These are phyloP conservation scores for Cladosporium sp. DNA, from an alignment of 2,329 filamentous ascomycete species.

Conservation along the genomic window DNA sequence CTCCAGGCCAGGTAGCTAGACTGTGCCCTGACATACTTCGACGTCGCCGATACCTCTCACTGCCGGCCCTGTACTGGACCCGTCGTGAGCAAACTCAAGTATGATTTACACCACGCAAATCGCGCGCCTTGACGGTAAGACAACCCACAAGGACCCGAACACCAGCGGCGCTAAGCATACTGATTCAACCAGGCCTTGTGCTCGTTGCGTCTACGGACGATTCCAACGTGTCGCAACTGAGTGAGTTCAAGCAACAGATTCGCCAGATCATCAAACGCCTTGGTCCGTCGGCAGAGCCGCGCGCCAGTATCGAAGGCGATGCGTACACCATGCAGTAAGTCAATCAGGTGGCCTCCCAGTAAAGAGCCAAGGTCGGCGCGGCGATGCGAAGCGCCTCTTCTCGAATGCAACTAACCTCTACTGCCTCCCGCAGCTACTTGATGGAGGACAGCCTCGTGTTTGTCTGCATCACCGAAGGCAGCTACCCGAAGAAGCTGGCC, in stretches of 20 bases:
- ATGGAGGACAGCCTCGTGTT: constrained; percentile 82
- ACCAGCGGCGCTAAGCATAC: background rate
- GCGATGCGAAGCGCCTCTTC: background rate
- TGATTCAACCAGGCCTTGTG: constrained; percentile 60
- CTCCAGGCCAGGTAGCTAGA: background rate
- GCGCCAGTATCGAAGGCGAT: constrained; percentile 87
- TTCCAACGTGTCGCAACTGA: constrained; percentile 70
- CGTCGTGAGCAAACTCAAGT: background rate
- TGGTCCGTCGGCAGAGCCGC: constrained; percentile 81
- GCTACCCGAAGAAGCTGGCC: constrained; percentile 95
- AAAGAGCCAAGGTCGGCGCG: background rate
- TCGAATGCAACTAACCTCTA: constrained; percentile 19
- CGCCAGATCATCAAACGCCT: constrained; percentile 87
- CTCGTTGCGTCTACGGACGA: constrained; percentile 94
- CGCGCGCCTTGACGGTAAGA: constrained; percentile 74
- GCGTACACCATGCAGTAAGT: constrained; percentile 79
- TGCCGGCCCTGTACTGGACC: background rate
- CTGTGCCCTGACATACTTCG: background rate
- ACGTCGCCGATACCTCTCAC: background rate
- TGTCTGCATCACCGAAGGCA: constrained; percentile 86
- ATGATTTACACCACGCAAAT: constrained; percentile 71
- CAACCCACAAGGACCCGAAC: constrained; percentile 45
- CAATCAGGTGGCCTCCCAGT: background rate
- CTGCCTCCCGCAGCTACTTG: constrained; percentile 60
- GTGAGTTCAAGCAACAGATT: constrained; percentile 84